These are phyloP conservation scores for Acanthamoeba royreba DNA, from an alignment of 208 protist genomes.

Conservation along the genomic window DNA sequence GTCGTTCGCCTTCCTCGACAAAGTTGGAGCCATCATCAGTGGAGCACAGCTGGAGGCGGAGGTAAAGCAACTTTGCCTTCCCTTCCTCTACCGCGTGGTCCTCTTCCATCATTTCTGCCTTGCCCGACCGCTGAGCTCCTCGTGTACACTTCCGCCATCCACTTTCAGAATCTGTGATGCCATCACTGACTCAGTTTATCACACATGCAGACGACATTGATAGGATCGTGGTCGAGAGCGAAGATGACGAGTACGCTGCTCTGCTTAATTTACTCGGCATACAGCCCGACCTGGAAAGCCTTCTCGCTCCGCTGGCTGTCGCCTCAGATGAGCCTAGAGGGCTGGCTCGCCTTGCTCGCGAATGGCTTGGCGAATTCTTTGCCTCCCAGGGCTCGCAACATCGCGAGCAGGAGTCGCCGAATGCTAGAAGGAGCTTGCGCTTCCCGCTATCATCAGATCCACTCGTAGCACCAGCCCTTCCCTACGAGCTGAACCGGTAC, in stretches of 20 bases:
- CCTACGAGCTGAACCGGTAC: background rate
- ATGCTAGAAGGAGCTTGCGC: background rate
- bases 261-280: background rate
- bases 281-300: background rate
- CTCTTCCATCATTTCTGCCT: constrained; percentile 22
- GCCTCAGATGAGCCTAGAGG: background rate
- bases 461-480: background rate
- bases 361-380: background rate
- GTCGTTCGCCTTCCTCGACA: background rate
- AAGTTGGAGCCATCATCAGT: background rate
- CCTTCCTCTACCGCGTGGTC: background rate
- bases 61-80: background rate
- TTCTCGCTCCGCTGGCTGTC: background rate
- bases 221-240: background rate
- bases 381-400: background rate
- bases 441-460: background rate
- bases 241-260: background rate
- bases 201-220: background rate
- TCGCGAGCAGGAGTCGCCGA: background rate
- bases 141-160: too few relatives aligned
- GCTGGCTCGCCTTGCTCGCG: background rate
- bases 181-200: background rate
- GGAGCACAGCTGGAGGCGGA: background rate
- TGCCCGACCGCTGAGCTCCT: background rate
- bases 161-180: background rate